A percentile compares a stretch with the other conserved stretches of the same genome.
These are phyloP conservation scores for Emmonsiellopsis sp. DNA, from an alignment of 2,329 filamentous ascomycete genomes.

Conservation along the genomic window DNA sequence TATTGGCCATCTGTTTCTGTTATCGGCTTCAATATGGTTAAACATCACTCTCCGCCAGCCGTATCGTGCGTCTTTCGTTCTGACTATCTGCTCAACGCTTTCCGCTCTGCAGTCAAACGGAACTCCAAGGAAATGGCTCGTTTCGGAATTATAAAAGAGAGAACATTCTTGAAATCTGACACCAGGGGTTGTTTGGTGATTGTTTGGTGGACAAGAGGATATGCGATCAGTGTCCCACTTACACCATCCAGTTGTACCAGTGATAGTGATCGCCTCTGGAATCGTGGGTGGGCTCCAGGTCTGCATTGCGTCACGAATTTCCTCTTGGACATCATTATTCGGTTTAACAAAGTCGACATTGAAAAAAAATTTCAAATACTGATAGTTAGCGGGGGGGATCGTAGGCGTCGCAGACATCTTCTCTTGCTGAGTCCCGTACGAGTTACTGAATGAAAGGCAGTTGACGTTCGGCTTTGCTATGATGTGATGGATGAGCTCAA, in stretches of 20 bases:
- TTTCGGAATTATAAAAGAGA: conserved; percentile 12
- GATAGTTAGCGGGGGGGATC: neutral
- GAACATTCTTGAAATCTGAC: conserved; percentile 7
- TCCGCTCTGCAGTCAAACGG: conserved; percentile 9
- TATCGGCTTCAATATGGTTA: neutral
- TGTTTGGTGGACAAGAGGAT: too few relatives aligned
- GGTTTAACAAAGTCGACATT: conserved; percentile 11
- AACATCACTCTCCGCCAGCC: conserved; percentile 12
- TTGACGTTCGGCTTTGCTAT: neutral
- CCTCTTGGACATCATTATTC: conserved; percentile 1
- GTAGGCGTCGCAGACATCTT: neutral
- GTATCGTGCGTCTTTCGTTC: neutral
- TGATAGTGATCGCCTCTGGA: conserved; percentile 3
- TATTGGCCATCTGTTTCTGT: neutral
- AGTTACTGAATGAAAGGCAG: neutral
- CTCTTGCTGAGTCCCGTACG: neutral
- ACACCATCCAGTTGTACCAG: conserved; percentile 6
- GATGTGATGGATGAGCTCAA: neutral
- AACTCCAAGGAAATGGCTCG: conserved; percentile 7
- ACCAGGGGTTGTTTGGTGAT: too few relatives aligned
- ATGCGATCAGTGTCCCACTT: conserved; percentile 3
- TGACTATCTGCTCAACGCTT: conserved; percentile 1
- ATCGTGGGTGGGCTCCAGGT: conserved; percentile 7
- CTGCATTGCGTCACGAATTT: conserved; percentile 2
- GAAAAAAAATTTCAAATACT: conserved; percentile 10